Conservation (phyloP, 345 rosid genomes). For the Nephelium lappaceum region DNA sequence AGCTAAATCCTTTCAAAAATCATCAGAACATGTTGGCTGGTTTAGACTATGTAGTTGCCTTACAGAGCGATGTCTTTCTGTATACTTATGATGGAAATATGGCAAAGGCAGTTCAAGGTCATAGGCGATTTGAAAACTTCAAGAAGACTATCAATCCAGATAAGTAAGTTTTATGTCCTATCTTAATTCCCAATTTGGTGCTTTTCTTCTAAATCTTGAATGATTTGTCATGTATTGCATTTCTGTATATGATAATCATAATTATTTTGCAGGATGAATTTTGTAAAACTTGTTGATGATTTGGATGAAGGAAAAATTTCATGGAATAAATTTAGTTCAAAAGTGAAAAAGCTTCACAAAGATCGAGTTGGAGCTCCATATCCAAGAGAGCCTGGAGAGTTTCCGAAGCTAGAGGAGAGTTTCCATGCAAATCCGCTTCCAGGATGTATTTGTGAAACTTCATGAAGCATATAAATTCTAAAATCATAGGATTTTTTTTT, state of each 20-base stretch:
- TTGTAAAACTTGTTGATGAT: slow-evolving; percentile 79
- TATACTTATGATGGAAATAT: slow-evolving; percentile 94
- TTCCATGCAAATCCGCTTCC: slow-evolving; percentile 90
- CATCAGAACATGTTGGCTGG: slow-evolving; percentile 98
- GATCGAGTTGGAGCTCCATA: slow-evolving; percentile 76
- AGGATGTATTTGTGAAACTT: slow-evolving; percentile 75
- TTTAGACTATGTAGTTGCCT: slow-evolving; percentile 85
- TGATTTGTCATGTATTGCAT: neutral
- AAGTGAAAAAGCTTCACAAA: slow-evolving; percentile 80
- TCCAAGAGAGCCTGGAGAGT: slow-evolving; percentile 69
- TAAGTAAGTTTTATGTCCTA: slow-evolving; percentile 47
- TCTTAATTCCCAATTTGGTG: neutral
- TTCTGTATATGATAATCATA: neutral
- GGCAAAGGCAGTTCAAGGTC: slow-evolving; percentile 99
- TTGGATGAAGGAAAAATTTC: slow-evolving; percentile 72
- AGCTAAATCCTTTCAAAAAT: slow-evolving; percentile 67
- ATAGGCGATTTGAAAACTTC: slow-evolving; percentile 82
- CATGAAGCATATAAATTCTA: slow-evolving; percentile 25
- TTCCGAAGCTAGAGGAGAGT: slow-evolving; percentile 92
- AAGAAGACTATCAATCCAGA: slow-evolving; percentile 89
- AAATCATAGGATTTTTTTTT: slow-evolving; percentile 19
- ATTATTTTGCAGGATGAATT: slow-evolving; percentile 67
- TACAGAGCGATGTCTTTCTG: slow-evolving; percentile 82
- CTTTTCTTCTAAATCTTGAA: slow-evolving; percentile 9
- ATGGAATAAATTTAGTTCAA: slow-evolving; percentile 86